Base-by-base conservation (phyloP, 495 filamentous ascomycete species). In the Penicillium argentinense region DNA sequence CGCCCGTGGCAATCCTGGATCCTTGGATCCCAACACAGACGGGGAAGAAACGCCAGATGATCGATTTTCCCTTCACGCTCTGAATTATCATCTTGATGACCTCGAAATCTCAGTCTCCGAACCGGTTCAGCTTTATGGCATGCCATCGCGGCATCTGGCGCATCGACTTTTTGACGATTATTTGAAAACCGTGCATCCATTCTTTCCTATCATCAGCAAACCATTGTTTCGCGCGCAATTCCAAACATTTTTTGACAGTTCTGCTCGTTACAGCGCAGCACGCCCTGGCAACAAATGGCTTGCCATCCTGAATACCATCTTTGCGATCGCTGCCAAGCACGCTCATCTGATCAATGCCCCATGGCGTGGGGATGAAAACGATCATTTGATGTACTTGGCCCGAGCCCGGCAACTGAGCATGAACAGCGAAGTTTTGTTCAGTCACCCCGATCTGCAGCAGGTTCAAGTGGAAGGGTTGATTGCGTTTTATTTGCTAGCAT, bases 301-400 rank as follows among this genome's bases (percentile, higher is more conserved):
- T 21, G 77, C 79, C 0, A 79, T 78, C 22, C 39, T 84, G 16
- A 86, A 86, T 53, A 53, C 81, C 16, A 71, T 85, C 24, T 83
- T 85, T 53, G 82, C 83, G 11, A 82, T 85, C 51, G 73, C 71
- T 5, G 71, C 80, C 3, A 73, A 73, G 29, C 76, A 80, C 51
- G 68, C 71, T 13, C 69, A 77, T 43, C 64, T 82, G 9, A 57
- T 54, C 1, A 63, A 68, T 44, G 68, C 63, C 11, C 56, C 65
- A 23, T 76, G 70, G 73, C 63, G 49, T 26, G 59, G 59, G 16
- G 64, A 59, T 46, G 60, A 67, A 11, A 52, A 66, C 38, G 81
- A 82, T 46, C 78, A 83, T 54, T 50, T 82, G 18, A 52, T 77
- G 4, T 85, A 80, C 56, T 71, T 79, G 48, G 63, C 74, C 7